Evolutionary conservation across 2,329 filamentous ascomycete genomes (phyloP).

Genomic region (Fusarium duplospermum): DNA sequence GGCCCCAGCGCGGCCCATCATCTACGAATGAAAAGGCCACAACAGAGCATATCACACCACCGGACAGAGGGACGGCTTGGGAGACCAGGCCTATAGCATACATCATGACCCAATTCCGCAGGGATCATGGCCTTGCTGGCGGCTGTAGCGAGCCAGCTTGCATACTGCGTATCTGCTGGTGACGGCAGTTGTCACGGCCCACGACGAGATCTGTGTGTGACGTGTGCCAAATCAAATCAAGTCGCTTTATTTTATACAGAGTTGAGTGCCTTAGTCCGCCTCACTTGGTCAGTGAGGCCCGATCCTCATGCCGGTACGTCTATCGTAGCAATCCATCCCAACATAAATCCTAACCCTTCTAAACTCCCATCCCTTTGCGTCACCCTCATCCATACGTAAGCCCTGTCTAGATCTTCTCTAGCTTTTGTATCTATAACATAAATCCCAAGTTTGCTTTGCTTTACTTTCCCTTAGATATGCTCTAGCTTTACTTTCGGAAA

Average conservation of each 20-base stretch:
- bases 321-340: slow-evolving; percentile 41
- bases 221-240: slow-evolving; percentile 45
- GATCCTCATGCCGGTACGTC: slow-evolving; percentile 33
- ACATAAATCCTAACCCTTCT: slow-evolving; percentile 37
- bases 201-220: slow-evolving; percentile 13
- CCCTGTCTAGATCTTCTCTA: slow-evolving; percentile 21
- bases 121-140: slow-evolving; percentile 32
- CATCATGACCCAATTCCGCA: slow-evolving; percentile 32
- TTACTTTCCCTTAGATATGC: neutral
- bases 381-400: slow-evolving; percentile 3
- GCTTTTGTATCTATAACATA: slow-evolving; percentile 25
- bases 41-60: slow-evolving; percentile 43
- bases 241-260: slow-evolving; percentile 47
- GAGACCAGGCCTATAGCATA: slow-evolving; percentile 30
- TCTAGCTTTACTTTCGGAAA: slow-evolving; percentile 45
- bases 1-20: slow-evolving; percentile 8
- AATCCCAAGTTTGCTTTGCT: slow-evolving; percentile 11
- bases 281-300: slow-evolving; percentile 21
- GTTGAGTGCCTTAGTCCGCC: slow-evolving; percentile 41
- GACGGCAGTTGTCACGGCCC: slow-evolving; percentile 23
- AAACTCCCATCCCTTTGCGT: slow-evolving; percentile 29
- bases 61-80: slow-evolving; percentile 32
- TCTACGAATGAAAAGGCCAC: slow-evolving; percentile 38
- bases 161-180: slow-evolving; percentile 9
- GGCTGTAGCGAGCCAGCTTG: slow-evolving; percentile 22